Evolutionary conservation across 352 stramenopile genomes (phyloP).

Genomic region (Aphanomyces cochlioides): DNA sequence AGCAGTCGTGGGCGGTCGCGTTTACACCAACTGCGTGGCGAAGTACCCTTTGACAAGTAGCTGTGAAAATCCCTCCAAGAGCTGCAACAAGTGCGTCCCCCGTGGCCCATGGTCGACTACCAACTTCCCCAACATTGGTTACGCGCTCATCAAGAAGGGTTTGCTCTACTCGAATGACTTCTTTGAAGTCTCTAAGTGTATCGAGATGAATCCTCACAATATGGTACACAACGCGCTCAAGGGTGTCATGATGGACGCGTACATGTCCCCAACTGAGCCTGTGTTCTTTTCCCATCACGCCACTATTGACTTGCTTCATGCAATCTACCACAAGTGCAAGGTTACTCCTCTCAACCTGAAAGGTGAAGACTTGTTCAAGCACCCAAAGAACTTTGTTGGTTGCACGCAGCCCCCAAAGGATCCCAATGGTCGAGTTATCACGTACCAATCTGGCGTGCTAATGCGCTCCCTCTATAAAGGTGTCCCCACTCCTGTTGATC

Average conservation of each 20-base stretch:
- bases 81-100: conserved; percentile 13
- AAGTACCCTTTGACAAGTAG: neutral
- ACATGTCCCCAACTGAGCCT: conserved; percentile 48
- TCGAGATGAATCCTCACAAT: conserved; percentile 36
- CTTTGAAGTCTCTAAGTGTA: conserved; percentile 24
- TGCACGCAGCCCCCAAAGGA: conserved; percentile 32
- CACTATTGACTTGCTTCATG: conserved; percentile 44
- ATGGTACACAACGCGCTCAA: conserved; percentile 44
- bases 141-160: conserved; percentile 9
- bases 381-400: conserved; percentile 32
- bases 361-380: conserved; percentile 34
- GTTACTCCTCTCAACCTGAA: conserved; percentile 34
- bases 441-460: neutral
- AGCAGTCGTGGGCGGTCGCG: neutral
- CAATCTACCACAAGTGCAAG: conserved; percentile 57
- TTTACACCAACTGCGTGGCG: neutral
- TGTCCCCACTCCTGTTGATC: neutral
- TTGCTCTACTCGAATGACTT: conserved; percentile 27
- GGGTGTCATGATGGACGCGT: conserved; percentile 42
- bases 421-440: neutral
- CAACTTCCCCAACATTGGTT: conserved; percentile 17
- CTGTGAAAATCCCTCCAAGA: neutral
- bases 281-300: conserved; percentile 57
- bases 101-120: conserved; percentile 13
- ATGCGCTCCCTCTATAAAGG: neutral